These are phyloP conservation scores for Calonectria pseudoreteaudii DNA, from an alignment of 2,329 filamentous ascomycete genomes.

Conservation along the genomic window DNA sequence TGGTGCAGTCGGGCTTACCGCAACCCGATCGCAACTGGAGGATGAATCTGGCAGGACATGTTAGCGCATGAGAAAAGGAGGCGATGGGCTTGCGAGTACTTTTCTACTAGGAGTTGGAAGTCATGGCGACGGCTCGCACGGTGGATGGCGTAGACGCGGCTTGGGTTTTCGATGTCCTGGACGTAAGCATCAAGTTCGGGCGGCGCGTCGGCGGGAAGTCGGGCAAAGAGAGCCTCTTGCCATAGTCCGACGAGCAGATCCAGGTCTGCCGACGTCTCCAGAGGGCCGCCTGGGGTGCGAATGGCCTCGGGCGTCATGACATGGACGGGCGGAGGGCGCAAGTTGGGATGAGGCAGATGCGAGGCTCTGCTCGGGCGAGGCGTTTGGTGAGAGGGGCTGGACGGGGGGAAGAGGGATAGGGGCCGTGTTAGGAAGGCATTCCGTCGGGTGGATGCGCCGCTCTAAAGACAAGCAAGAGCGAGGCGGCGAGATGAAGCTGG, in stretches of 20 bases:
- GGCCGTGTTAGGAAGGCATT: constrained; percentile 18
- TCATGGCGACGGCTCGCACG: constrained; percentile 70
- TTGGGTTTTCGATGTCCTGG: constrained; percentile 71
- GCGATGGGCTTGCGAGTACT: constrained; percentile 54
- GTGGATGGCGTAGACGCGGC: constrained; percentile 70
- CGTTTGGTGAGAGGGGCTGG: background rate
- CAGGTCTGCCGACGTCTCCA: constrained; percentile 50
- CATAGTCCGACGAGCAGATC: constrained; percentile 70
- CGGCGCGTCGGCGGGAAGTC: constrained; percentile 71
- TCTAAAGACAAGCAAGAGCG: background rate
- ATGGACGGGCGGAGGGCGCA: constrained; percentile 30
- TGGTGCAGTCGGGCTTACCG: constrained; percentile 74
- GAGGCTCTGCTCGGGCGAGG: background rate
- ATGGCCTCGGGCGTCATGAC: constrained; percentile 40
- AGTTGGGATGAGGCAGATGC: constrained; percentile 11
- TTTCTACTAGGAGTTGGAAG: constrained; percentile 76
- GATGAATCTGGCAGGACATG: constrained; percentile 71
- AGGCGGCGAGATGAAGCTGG: background rate
- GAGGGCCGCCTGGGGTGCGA: constrained; percentile 30
- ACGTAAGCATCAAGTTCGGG: constrained; percentile 66
- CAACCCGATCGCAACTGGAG: constrained; percentile 87
- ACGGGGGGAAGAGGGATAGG: background rate
- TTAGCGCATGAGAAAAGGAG: constrained; percentile 17
- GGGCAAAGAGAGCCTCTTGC: constrained; percentile 70
- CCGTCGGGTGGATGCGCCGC: constrained; percentile 12